Evolutionary conservation across 352 stramenopile genomes (phyloP).

Genomic region (Blastocystis sp.): DNA sequence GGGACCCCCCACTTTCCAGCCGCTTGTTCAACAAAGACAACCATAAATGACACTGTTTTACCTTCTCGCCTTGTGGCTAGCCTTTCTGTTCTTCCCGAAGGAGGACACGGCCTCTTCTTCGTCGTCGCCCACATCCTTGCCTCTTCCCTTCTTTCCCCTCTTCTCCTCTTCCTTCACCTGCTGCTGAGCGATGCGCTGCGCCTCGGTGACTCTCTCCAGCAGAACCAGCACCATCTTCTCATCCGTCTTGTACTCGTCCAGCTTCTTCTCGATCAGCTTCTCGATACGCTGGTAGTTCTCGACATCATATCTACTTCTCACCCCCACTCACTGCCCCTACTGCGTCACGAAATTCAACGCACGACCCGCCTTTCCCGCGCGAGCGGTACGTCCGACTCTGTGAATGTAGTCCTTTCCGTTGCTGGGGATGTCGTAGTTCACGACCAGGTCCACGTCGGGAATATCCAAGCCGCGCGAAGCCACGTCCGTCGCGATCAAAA

Average conservation of each 20-base stretch:
- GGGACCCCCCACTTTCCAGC: too few relatives aligned
- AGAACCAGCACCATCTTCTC: slow-evolving; percentile 83
- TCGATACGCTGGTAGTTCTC: slow-evolving; percentile 97
- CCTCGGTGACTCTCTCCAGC: slow-evolving; percentile 94
- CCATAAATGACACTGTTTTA: slow-evolving; percentile 12
- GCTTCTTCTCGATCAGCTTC: slow-evolving; percentile 84
- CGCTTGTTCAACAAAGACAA: too few relatives aligned
- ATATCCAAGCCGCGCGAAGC: slow-evolving; percentile 92
- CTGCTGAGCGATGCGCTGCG: slow-evolving; percentile 90
- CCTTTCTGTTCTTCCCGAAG: slow-evolving; percentile 41
- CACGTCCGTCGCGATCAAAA: slow-evolving; percentile 87
- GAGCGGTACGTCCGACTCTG: slow-evolving; percentile 93
- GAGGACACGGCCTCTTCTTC: slow-evolving; percentile 77
- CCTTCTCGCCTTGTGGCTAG: slow-evolving; percentile 43
- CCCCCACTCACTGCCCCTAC: slow-evolving; percentile 74
- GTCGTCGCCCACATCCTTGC: slow-evolving; percentile 80
- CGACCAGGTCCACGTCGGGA: slow-evolving; percentile 93
- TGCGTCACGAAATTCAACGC: slow-evolving; percentile 97
- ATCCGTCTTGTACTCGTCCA: slow-evolving; percentile 79
- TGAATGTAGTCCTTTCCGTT: slow-evolving; percentile 99
- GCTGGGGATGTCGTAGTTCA: slow-evolving; percentile 98
- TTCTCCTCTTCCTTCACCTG: slow-evolving; percentile 84
- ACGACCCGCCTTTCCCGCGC: slow-evolving; percentile 89
- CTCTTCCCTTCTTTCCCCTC: slow-evolving; percentile 78
- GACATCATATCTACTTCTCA: slow-evolving; percentile 85